Evolutionary conservation across 805 yeast genomes (phyloP).

Genomic region (Komagataella pseudopastoris): DNA sequence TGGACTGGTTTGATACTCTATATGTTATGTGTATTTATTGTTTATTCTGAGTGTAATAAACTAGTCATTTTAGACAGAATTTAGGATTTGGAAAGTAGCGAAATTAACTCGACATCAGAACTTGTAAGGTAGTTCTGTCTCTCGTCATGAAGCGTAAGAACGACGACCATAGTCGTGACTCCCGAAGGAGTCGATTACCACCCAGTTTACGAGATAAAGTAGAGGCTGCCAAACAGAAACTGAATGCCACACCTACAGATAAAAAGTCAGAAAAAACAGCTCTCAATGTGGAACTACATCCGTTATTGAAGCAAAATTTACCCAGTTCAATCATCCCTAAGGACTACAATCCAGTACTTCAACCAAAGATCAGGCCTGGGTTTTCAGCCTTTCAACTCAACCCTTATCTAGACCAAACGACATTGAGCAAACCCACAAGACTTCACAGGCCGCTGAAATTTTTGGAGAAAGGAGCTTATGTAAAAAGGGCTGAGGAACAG

Average conservation of each 20-base stretch:
- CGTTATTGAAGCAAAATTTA: conserved; percentile 9
- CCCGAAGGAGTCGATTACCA: neutral
- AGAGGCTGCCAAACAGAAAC: neutral
- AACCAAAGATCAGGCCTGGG: conserved; percentile 10
- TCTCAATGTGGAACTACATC: conserved; percentile 16
- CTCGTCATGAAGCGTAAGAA: neutral
- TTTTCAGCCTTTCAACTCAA: conserved; percentile 11
- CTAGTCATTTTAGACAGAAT: neutral
- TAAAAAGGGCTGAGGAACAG: conserved; percentile 37
- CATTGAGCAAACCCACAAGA: conserved; percentile 9
- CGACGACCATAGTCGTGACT: neutral
- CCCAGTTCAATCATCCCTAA: conserved; percentile 7
- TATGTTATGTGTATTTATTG: neutral
- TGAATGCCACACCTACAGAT: neutral
- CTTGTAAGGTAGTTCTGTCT: neutral
- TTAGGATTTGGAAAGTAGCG: neutral
- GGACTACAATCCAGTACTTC: conserved; percentile 6
- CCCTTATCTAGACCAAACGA: conserved; percentile 19
- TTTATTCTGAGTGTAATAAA: neutral
- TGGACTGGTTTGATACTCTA: conserved; percentile 51
- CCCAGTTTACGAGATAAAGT: neutral
- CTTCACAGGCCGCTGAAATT: conserved; percentile 30
- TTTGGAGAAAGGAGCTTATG: conserved; percentile 51
- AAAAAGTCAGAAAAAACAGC: conserved; percentile 1
- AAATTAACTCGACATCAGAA: neutral